Evolutionary conservation across 2,329 filamentous ascomycete species (phyloP).

Genomic region (Calonectria montana): DNA sequence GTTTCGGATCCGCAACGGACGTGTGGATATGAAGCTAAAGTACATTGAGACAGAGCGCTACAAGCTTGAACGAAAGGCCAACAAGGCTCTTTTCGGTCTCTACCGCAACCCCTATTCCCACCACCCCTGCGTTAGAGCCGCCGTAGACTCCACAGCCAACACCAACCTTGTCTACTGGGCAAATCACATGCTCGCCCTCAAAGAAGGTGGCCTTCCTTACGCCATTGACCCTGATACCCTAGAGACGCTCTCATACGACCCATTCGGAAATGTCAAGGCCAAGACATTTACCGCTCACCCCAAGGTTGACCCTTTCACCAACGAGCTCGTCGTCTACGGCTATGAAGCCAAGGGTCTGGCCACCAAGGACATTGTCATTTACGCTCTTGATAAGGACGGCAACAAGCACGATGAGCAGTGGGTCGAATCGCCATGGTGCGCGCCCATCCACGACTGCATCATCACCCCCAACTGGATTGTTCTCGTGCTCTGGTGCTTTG

Average conservation of each 20-base stretch:
- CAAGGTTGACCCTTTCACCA: slow-evolving; percentile 16
- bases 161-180: slow-evolving; percentile 29
- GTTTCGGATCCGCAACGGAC: slow-evolving; percentile 49
- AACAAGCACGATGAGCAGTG: slow-evolving; percentile 27
- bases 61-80: slow-evolving; percentile 49
- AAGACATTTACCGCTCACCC: slow-evolving; percentile 27
- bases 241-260: slow-evolving; percentile 24
- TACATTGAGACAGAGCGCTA: slow-evolving; percentile 56
- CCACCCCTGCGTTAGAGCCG: slow-evolving; percentile 20
- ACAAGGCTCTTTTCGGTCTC: slow-evolving; percentile 36
- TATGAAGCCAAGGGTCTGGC: slow-evolving; percentile 31
- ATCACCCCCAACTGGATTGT: slow-evolving; percentile 25
- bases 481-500: slow-evolving; percentile 22
- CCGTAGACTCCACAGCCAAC: slow-evolving; percentile 30
- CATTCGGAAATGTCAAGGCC: slow-evolving; percentile 18
- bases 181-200: slow-evolving; percentile 9
- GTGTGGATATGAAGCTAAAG: slow-evolving; percentile 47
- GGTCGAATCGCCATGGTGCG: slow-evolving; percentile 26
- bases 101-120: slow-evolving; percentile 27
- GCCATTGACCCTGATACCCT: slow-evolving; percentile 27
- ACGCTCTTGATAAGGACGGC: slow-evolving; percentile 5
- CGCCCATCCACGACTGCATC: slow-evolving; percentile 23
- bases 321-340: slow-evolving; percentile 24
- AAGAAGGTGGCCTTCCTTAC: slow-evolving; percentile 21
- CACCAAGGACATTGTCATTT: slow-evolving; percentile 25